Conservation (phyloP, 257 asterid genomes). For the Solanum dulcamara region DNA sequence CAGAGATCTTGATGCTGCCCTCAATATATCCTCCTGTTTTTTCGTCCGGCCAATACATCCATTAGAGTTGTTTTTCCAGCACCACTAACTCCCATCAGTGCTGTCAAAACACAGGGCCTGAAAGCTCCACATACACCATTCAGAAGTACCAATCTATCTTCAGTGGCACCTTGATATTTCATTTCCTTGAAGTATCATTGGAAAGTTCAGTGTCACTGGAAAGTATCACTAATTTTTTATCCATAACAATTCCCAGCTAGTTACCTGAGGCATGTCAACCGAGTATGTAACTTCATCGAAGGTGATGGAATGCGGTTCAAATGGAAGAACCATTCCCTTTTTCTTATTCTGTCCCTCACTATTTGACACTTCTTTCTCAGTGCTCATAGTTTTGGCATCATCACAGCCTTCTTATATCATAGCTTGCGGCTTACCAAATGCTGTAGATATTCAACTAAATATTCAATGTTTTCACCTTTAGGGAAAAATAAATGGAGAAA, state of each 20-base stretch:
- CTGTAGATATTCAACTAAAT: constrained; percentile 17
- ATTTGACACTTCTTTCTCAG: constrained; percentile 10
- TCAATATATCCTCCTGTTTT: constrained; percentile 80
- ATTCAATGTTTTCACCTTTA: neutral
- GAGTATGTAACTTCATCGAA: constrained; percentile 61
- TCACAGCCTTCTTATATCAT: constrained; percentile 22
- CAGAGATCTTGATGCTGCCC: constrained; percentile 50
- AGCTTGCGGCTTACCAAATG: constrained; percentile 43
- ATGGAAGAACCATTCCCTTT: constrained; percentile 81
- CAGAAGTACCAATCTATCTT: constrained; percentile 42
- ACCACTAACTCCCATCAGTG: constrained; percentile 77
- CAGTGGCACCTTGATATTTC: constrained; percentile 42
- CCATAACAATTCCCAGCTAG: neutral
- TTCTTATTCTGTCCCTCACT: constrained; percentile 12
- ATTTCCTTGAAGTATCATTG: constrained; percentile 34
- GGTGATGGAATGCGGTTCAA: constrained; percentile 74
- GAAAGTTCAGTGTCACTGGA: neutral
- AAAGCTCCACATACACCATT: constrained; percentile 61
- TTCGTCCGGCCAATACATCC: constrained; percentile 73
- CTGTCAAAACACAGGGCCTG: constrained; percentile 76
- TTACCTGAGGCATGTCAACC: constrained; percentile 82
- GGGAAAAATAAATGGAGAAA: neutral
- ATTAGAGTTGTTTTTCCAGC: constrained; percentile 80
- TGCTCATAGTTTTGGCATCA: constrained; percentile 1
- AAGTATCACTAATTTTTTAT: neutral